Evolutionary conservation across 2,329 filamentous ascomycete species (phyloP).

Genomic region (Bisporella sp.): DNA sequence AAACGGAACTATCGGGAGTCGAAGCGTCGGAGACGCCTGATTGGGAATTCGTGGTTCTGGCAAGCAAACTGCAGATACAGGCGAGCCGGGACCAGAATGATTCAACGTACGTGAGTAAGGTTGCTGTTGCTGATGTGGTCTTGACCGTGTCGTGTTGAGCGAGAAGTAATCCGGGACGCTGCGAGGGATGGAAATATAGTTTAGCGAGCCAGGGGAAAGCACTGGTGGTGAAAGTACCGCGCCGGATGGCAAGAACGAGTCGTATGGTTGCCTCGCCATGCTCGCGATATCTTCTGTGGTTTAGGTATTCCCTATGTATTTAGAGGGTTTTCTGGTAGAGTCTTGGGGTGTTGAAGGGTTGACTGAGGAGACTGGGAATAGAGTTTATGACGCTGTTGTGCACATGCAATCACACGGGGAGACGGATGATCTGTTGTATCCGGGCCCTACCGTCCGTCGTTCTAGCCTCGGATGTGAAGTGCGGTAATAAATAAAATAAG

Average conservation of each 20-base stretch:
- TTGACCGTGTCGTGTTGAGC: background rate
- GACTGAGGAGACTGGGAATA: no score
- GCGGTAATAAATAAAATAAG: no score
- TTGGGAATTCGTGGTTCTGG: no score
- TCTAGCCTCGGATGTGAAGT: no score
- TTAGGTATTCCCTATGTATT: background rate
- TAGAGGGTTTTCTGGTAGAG: no score
- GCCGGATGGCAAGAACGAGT: conserved; percentile 24
- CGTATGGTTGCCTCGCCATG: conserved; percentile 17
- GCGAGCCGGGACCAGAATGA: no score
- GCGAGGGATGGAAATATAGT: background rate
- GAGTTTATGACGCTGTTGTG: no score
- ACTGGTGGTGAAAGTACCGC: conserved; percentile 8
- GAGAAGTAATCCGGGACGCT: conserved; percentile 11
- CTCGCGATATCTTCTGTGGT: background rate
- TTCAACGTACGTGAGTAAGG: conserved; percentile 13
- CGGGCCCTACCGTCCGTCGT: no score
- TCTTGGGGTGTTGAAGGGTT: no score
- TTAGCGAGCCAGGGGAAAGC: background rate
- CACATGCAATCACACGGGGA: no score
- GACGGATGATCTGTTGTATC: no score
- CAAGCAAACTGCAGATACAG: no score
- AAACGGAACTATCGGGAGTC: background rate
- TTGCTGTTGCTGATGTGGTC: background rate
- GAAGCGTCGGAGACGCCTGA: conserved; percentile 3